A percentile compares a stretch with the other conserved stretches of the same genome.
These are phyloP conservation scores for Delonix regia DNA, from an alignment of 306 rosid genomes.

Conservation along the genomic window DNA sequence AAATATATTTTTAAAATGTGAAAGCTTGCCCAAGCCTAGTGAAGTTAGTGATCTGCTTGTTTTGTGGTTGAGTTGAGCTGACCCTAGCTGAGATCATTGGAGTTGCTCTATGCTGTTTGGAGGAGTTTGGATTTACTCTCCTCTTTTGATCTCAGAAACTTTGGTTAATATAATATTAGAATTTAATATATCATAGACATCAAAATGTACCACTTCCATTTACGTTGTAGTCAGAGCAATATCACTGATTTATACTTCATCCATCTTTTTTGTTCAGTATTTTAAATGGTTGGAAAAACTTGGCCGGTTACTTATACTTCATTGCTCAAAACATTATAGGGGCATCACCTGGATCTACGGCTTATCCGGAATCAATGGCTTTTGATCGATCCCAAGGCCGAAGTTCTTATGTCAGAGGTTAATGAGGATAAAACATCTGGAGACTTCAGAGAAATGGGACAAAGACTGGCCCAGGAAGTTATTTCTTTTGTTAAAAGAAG, in stretches of 20 bases:
- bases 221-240: constrained; percentile 28
- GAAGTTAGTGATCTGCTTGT: constrained; percentile 10
- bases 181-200: not conserved
- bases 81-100: constrained; percentile 10
- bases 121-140: constrained; percentile 7
- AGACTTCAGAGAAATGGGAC: constrained; percentile 96
- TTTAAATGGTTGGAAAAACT: constrained; percentile 21
- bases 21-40: constrained; percentile 21
- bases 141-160: not conserved
- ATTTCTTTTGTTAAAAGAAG: constrained; percentile 70
- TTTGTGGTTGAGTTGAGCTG: constrained; percentile 18
- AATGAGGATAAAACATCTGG: constrained; percentile 93
- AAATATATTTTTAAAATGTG: not conserved
- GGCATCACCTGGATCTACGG: constrained; percentile 92
- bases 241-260: constrained; percentile 6
- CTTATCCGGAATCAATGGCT: constrained; percentile 96
- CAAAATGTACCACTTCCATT: constrained; percentile 20
- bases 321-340: constrained; percentile 53
- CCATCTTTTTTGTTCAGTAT: constrained; percentile 19
- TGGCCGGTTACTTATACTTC: constrained; percentile 32
- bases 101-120: constrained; percentile 24
- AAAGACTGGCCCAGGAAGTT: constrained; percentile 86
- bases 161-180: not conserved
- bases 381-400: constrained; percentile 78
- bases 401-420: constrained; percentile 88